Base-by-base conservation (phyloP, 1,139 yeast species). In the Citeromyces hawaiiensis region DNA sequence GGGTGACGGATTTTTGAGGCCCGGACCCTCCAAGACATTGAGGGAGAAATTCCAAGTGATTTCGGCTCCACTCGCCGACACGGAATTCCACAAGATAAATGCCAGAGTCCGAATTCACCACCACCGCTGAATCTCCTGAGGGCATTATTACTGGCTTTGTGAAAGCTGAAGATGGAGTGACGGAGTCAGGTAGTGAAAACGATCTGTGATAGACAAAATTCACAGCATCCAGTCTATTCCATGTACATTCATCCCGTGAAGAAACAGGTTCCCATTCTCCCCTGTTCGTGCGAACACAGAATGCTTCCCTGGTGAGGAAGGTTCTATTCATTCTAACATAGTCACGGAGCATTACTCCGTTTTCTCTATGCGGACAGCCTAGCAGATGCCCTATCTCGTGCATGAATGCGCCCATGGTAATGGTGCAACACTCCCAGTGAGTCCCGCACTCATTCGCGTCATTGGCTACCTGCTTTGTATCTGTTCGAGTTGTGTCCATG, bases 331-430 rank as follows among this genome's bases (percentile, higher is more conserved):
- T 72, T 48, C 80, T 72, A 11, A 79, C 66, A 53, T 88, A 91
- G 47, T 83, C 96, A 45, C 96, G 68, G 36, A 86, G 59, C 97
- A 91, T 91, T 18, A 88, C 83, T 14, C 97, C 97, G 49, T 69
- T 65, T 3, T 77, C 83, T 58, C 87, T 94, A 57, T 91, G 97
- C 1, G 97, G 96, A 48, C 93, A 82, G 0, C 96, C 96, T 35
- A 88, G 63, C 23, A 74, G 63, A 55, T 91, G 97, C 2, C 98
- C 97, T 40, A 87, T 80, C 55, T 91, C 97, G 56, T 91, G 98
- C 82, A 88, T 70, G 50, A 86, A 87, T 0, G 97, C 97, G 35
- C 98, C 97, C 54, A 85, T 57, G 2, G 96, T 86, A 35, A 91
- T 71, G 45, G 83, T 81, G 36, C 83, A 60, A 51, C 94, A 83